These are phyloP conservation scores for Lyophyllum atratum DNA, from an alignment of 768 basidiomycete species.

Conservation along the genomic window DNA sequence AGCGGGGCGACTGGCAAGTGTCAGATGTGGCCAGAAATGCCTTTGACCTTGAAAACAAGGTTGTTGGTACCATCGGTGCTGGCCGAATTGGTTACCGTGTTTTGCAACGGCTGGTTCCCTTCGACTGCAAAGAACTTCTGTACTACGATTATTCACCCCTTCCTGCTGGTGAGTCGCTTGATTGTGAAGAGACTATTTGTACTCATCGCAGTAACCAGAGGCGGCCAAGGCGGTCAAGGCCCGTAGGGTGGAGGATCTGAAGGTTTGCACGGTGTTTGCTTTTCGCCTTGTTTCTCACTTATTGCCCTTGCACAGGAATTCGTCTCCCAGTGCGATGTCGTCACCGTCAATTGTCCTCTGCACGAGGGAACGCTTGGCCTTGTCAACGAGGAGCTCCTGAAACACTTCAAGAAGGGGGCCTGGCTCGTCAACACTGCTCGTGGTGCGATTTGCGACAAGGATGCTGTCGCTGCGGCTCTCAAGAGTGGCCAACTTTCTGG, in stretches of 20 bases:
- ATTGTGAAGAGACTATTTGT: neutral
- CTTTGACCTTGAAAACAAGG: constrained; percentile 89
- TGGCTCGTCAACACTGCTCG: constrained; percentile 95
- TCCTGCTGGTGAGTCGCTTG: constrained; percentile 47
- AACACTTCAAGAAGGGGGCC: constrained; percentile 89
- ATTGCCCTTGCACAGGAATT: constrained; percentile 22
- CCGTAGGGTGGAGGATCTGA: constrained; percentile 77
- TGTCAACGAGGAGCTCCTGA: constrained; percentile 78
- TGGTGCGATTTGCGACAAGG: constrained; percentile 87
- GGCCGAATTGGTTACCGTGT: constrained; percentile 85
- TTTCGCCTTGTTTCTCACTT: neutral
- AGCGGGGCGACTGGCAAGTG: constrained; percentile 86
- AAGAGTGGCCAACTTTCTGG: constrained; percentile 75
- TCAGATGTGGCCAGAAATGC: constrained; percentile 81
- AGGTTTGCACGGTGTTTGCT: constrained; percentile 43
- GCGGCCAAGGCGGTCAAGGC: constrained; percentile 68
- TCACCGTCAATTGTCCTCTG: constrained; percentile 87
- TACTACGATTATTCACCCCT: constrained; percentile 87
- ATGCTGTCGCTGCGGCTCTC: constrained; percentile 77
- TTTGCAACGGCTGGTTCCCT: constrained; percentile 75
- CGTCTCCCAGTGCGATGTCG: constrained; percentile 63
- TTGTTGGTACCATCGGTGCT: constrained; percentile 88
- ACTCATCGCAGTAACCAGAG: constrained; percentile 32
- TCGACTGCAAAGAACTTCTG: constrained; percentile 87
- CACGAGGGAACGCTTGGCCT: constrained; percentile 84